Conservation (phyloP, 192 early-diverging fungal species). For the Backusella circina region DNA sequence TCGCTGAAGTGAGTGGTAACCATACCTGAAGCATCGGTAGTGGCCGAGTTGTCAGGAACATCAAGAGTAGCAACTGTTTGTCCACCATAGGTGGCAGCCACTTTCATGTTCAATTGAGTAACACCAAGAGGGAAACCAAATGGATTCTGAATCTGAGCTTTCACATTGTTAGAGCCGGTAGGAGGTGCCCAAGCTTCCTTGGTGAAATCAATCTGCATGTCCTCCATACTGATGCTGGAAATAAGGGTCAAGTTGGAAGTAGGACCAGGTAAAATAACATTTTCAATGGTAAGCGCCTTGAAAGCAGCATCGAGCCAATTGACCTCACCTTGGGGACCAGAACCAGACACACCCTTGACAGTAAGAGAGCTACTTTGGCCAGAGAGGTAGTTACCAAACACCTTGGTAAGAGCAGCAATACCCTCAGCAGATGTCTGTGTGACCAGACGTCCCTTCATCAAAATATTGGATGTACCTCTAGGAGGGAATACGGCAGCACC, state of each 20-base stretch:
- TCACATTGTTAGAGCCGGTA: constrained; percentile 36
- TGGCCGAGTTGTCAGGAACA: constrained; percentile 24
- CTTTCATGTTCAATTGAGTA: constrained; percentile 17
- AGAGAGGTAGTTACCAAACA: constrained; percentile 50
- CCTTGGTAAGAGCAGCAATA: constrained; percentile 39
- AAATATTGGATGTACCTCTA: constrained; percentile 28
- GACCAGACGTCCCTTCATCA: constrained; percentile 46
- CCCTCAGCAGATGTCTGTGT: constrained; percentile 43
- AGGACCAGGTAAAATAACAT: constrained; percentile 30
- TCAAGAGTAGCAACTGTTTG: constrained; percentile 22
- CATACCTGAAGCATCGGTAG: constrained; percentile 14
- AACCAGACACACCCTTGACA: constrained; percentile 24
- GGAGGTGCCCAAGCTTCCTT: constrained; percentile 41
- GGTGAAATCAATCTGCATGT: constrained; percentile 47
- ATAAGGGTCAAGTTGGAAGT: constrained; percentile 34
- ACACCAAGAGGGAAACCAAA: constrained; percentile 41
- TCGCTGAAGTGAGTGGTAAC: constrained; percentile 20
- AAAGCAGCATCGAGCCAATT: constrained; percentile 42
- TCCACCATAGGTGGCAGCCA: constrained; percentile 22
- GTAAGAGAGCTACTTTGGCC: constrained; percentile 30
- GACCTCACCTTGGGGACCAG: constrained; percentile 32
- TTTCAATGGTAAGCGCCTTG: constrained; percentile 35
- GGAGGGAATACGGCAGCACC: constrained; percentile 24
- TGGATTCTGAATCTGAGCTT: constrained; percentile 31
- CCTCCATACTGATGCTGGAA: constrained; percentile 29